These are phyloP conservation scores for Cercophora newfieldiana DNA, from an alignment of 495 filamentous ascomycete species.

Conservation along the genomic window DNA sequence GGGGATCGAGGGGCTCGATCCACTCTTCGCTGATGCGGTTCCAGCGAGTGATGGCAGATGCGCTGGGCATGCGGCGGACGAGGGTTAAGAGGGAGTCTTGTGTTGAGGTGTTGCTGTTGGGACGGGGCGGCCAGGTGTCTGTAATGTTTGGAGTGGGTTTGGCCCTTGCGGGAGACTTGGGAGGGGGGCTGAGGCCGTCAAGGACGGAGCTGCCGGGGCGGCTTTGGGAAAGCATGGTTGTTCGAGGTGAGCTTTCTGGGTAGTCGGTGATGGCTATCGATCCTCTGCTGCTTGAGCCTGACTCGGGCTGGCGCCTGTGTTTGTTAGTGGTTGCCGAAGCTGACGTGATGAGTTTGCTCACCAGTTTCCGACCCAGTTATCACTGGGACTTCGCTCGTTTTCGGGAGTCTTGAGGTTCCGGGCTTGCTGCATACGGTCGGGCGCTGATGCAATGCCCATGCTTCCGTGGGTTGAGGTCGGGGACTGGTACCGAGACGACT, in stretches of 20 bases:
- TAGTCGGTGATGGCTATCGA: not conserved
- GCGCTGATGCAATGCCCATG: not conserved
- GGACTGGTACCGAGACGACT: not conserved
- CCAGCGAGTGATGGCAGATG: not conserved
- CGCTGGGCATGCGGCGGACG: not conserved
- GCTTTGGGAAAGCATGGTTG: slow-evolving; percentile 1
- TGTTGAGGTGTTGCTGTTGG: not conserved
- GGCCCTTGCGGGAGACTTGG: not conserved
- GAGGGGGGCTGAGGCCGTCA: slow-evolving; percentile 4
- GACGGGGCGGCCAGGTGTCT: not conserved
- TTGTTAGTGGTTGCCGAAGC: too few species aligned
- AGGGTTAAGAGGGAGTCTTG: not conserved
- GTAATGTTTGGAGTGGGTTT: not conserved
- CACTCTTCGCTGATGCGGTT: not conserved
- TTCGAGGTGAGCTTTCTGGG: slow-evolving; percentile 6
- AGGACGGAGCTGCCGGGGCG: not conserved
- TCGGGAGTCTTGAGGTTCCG: not conserved
- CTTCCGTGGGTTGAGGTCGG: not conserved
- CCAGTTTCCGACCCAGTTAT: not conserved
- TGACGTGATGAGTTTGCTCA: not conserved
- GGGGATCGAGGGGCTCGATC: not conserved
- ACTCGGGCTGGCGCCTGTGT: not conserved
- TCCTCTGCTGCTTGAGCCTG: slow-evolving; percentile 1
- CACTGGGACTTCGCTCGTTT: not conserved
- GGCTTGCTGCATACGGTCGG: not conserved